Percentiles rank a stretch among this genome's conserved stretches.
phyloP scores from a whole-genome alignment of 2,329 filamentous ascomycete genomes.

The Epichloe hybrida region DNA sequence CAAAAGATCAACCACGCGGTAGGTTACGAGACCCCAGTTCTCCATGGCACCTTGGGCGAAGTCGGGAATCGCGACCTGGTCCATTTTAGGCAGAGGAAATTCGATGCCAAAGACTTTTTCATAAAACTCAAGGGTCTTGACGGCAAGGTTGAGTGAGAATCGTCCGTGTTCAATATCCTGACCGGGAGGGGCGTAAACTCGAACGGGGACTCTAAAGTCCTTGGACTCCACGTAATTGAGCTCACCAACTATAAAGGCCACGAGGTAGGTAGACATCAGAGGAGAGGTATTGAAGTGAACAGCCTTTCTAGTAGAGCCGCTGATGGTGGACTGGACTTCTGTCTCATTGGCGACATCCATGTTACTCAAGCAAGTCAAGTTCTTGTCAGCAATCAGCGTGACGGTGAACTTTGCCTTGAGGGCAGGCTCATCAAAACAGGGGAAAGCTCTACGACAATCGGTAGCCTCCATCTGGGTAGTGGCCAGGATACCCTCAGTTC shows the following conservation, averaged over 20 bases:
- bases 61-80: slow-evolving; percentile 85
- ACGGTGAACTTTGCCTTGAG: slow-evolving; percentile 89
- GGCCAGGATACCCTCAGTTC: slow-evolving; percentile 68
- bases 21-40: slow-evolving; percentile 95
- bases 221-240: slow-evolving; percentile 90
- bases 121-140: slow-evolving; percentile 83
- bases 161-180: slow-evolving; percentile 81
- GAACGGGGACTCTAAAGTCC: slow-evolving; percentile 78
- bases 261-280: slow-evolving; percentile 88
- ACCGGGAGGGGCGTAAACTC: slow-evolving; percentile 86
- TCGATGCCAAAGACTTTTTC: slow-evolving; percentile 65
- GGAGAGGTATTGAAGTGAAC: slow-evolving; percentile 89
- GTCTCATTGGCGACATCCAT: slow-evolving; percentile 84
- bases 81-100: slow-evolving; percentile 33
- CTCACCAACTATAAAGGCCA: slow-evolving; percentile 89
- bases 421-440: slow-evolving; percentile 91
- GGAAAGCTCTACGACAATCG: slow-evolving; percentile 83
- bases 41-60: slow-evolving; percentile 96
- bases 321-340: slow-evolving; percentile 33
- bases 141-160: slow-evolving; percentile 82
- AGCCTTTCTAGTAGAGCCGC: slow-evolving; percentile 47
- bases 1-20: slow-evolving; percentile 70
- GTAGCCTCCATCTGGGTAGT: slow-evolving; percentile 96
- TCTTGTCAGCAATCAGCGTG: slow-evolving; percentile 79
- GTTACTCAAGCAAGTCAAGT: slow-evolving; percentile 86